phyloP scores from a whole-genome alignment of 1,139 yeast species.

The Hyphopichia pseudoburtonii region DNA sequence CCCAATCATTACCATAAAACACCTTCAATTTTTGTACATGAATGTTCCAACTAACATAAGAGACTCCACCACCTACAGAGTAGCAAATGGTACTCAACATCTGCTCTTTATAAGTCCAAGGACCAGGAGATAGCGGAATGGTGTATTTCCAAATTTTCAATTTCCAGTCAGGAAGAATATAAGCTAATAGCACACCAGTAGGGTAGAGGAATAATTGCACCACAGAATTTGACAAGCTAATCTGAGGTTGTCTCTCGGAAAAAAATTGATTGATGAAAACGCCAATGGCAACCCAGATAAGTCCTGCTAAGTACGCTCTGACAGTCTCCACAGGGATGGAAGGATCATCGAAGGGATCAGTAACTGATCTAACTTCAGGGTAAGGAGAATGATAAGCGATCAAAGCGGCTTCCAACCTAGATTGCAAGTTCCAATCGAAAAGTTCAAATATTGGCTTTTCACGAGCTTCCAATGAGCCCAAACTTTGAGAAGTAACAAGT shows the following conservation, averaged over 20 bases:
- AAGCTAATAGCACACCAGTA: constrained; percentile 18
- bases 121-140: constrained; percentile 27
- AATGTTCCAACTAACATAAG: constrained; percentile 22
- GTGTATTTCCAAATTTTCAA: constrained; percentile 11
- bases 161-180: constrained; percentile 21
- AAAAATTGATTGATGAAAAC: constrained; percentile 12
- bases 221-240: constrained; percentile 14
- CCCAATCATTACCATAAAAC: constrained; percentile 34
- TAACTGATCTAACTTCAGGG: constrained; percentile 61
- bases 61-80: constrained; percentile 16
- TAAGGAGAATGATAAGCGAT: constrained; percentile 58
- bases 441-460: too few relatives aligned
- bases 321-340: constrained; percentile 51
- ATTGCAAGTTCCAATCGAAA: constrained; percentile 27
- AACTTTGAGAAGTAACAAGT: constrained; percentile 2
- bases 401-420: constrained; percentile 43
- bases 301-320: constrained; percentile 52
- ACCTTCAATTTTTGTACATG: constrained; percentile 16
- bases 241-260: constrained; percentile 11
- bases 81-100: constrained; percentile 27
- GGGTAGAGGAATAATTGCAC: constrained; percentile 27
- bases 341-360: constrained; percentile 54
- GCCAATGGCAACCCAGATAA: constrained; percentile 46
- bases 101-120: constrained; percentile 29
- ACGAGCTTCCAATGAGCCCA: too few relatives aligned